Evolutionary conservation across 805 yeast genomes (phyloP).

Genomic region (Metschnikowia santaceciliae): DNA sequence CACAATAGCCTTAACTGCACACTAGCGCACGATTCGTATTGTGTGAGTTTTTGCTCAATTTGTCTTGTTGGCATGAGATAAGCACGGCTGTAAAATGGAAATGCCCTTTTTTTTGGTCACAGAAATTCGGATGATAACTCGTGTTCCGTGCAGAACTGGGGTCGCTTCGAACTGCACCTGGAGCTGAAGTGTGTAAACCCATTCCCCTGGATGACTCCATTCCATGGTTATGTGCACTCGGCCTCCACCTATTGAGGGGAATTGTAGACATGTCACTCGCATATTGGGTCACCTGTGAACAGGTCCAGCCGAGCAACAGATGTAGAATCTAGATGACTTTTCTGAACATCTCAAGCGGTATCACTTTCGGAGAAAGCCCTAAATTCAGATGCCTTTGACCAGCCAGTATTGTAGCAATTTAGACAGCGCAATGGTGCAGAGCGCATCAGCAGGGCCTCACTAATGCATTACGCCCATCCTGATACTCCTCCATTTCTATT

Average conservation of each 20-base stretch:
- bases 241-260: not conserved
- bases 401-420: not conserved
- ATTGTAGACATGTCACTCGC: not conserved
- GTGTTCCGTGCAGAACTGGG: not conserved
- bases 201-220: not conserved
- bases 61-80: not conserved
- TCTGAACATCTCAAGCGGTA: not conserved
- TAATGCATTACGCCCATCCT: slow-evolving; percentile 2
- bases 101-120: not conserved
- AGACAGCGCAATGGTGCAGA: not conserved
- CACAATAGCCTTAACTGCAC: not conserved
- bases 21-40: not conserved
- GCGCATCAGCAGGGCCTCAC: not conserved
- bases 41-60: not conserved
- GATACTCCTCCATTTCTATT: slow-evolving; percentile 2
- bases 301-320: not conserved
- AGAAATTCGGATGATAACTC: not conserved
- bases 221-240: not conserved
- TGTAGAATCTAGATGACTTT: not conserved
- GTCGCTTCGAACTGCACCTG: not conserved
- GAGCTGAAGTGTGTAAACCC: not conserved
- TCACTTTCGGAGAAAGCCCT: too few species aligned
- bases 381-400: not conserved
- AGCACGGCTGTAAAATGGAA: not conserved
- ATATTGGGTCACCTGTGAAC: not conserved